These are phyloP conservation scores for Oxytropis ochrocephala DNA, from an alignment of 306 rosid species.

Conservation along the genomic window DNA sequence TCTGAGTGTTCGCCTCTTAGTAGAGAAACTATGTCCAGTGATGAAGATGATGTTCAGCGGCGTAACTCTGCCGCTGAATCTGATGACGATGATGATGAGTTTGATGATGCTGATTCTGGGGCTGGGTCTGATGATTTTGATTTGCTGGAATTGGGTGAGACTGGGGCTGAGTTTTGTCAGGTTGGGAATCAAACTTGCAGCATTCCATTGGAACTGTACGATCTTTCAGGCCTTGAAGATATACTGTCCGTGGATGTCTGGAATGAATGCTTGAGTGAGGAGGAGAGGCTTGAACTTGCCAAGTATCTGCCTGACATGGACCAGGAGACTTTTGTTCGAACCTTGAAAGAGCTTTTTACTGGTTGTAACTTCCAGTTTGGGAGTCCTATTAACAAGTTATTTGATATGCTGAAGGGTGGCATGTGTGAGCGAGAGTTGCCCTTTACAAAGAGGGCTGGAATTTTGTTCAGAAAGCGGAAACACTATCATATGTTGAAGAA, in stretches of 20 bases:
- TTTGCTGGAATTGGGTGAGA: constrained; percentile 92
- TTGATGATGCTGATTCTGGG: constrained; percentile 95
- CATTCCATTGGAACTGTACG: constrained; percentile 90
- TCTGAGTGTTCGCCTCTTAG: constrained; percentile 72
- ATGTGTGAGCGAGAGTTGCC: constrained; percentile 92
- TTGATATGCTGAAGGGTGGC: constrained; percentile 91
- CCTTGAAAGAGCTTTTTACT: constrained; percentile 67
- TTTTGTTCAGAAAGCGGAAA: constrained; percentile 68
- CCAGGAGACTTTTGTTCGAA: constrained; percentile 67
- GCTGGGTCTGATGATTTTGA: constrained; percentile 99
- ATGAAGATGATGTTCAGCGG: constrained; percentile 77
- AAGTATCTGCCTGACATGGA: constrained; percentile 92
- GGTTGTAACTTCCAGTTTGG: constrained; percentile 85
- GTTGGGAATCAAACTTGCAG: constrained; percentile 89
- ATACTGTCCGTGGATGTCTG: constrained; percentile 82
- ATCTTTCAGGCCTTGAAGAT: constrained; percentile 76
- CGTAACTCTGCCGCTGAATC: constrained; percentile 64
- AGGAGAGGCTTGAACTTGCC: constrained; percentile 76
- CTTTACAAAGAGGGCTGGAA: constrained; percentile 82
- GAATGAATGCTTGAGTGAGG: constrained; percentile 85
- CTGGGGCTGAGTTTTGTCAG: constrained; percentile 92
- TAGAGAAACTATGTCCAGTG: constrained; percentile 84
- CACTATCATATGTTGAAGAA: constrained; percentile 90
- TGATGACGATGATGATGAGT: constrained; percentile 90
- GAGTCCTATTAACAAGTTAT: constrained; percentile 74